These are phyloP conservation scores for Fomitopsis pulvina DNA, from an alignment of 768 basidiomycete genomes.

Conservation along the genomic window DNA sequence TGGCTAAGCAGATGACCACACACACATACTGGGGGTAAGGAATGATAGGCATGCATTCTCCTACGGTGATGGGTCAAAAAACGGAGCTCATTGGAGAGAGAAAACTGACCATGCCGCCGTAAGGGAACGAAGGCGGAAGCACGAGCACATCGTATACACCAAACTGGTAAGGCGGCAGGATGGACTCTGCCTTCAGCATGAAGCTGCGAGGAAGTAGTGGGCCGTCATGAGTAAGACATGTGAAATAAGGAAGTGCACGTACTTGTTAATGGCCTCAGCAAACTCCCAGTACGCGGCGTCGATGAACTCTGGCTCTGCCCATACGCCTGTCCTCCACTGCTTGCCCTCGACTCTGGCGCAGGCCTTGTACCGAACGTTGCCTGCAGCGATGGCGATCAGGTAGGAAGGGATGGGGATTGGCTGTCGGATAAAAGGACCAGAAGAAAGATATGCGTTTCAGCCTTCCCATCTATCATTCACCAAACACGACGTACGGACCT, in stretches of 20 bases:
- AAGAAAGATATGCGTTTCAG: neutral
- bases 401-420: conserved; percentile 85
- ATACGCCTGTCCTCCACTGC: conserved; percentile 79
- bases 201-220: conserved; percentile 41
- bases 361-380: conserved; percentile 68
- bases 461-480: too few relatives aligned
- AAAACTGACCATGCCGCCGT: conserved; percentile 72
- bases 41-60: conserved; percentile 90
- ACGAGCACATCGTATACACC: conserved; percentile 87
- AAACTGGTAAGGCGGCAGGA: conserved; percentile 73
- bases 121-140: conserved; percentile 88
- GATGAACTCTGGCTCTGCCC: conserved; percentile 85
- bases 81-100: neutral
- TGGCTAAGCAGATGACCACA: neutral
- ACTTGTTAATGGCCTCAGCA: conserved; percentile 77
- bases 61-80: conserved; percentile 28
- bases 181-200: conserved; percentile 66
- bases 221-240: neutral
- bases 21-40: conserved; percentile 68
- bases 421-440: conserved; percentile 41
- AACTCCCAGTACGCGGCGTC: conserved; percentile 84
- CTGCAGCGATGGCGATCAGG: conserved; percentile 86
- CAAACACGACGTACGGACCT: conserved; percentile 41
- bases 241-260: conserved; percentile 4
- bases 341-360: conserved; percentile 57